Conservation (phyloP, 1,139 yeast genomes). For the Geotrichum klebahnii region DNA sequence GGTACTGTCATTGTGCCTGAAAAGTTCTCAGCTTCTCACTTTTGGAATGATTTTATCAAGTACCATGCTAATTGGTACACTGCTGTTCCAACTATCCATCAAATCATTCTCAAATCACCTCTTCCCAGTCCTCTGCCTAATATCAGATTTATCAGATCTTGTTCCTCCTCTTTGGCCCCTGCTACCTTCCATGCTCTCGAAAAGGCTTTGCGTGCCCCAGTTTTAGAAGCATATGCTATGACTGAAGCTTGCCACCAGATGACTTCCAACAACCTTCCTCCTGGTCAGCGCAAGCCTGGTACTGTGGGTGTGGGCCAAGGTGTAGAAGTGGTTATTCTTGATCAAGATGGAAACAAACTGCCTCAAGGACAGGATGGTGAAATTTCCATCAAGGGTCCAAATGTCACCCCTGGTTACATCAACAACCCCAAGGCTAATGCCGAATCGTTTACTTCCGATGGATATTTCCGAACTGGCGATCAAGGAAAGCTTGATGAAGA, state of each 20-base stretch:
- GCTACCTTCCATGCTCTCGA: constrained; percentile 55
- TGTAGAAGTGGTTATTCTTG: constrained; percentile 55
- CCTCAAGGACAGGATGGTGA: constrained; percentile 57
- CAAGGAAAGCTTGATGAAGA: constrained; percentile 60
- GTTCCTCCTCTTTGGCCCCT: constrained; percentile 65
- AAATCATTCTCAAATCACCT: constrained; percentile 52
- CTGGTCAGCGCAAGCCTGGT: constrained; percentile 60
- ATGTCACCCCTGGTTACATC: constrained; percentile 66
- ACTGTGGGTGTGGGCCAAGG: constrained; percentile 71
- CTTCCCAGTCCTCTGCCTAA: constrained; percentile 50
- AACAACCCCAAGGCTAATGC: constrained; percentile 63
- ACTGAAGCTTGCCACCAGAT: constrained; percentile 70
- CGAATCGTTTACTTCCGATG: constrained; percentile 54
- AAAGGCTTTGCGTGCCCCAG: constrained; percentile 55
- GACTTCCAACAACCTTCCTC: constrained; percentile 64
- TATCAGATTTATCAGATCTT: constrained; percentile 61
- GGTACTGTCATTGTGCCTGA: constrained; percentile 58
- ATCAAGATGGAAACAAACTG: constrained; percentile 46
- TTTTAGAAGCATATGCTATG: constrained; percentile 73
- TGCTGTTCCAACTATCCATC: constrained; percentile 70
- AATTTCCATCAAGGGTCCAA: constrained; percentile 58
- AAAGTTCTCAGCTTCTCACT: constrained; percentile 53
- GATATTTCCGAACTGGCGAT: constrained; percentile 70
- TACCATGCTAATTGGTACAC: constrained; percentile 62
- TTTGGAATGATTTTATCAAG: constrained; percentile 53